Percentiles rank a stretch among this genome's conserved stretches.
Evolutionary conservation across 768 basidiomycete genomes (phyloP).

Genomic region (Tulasnella sp.): DNA sequence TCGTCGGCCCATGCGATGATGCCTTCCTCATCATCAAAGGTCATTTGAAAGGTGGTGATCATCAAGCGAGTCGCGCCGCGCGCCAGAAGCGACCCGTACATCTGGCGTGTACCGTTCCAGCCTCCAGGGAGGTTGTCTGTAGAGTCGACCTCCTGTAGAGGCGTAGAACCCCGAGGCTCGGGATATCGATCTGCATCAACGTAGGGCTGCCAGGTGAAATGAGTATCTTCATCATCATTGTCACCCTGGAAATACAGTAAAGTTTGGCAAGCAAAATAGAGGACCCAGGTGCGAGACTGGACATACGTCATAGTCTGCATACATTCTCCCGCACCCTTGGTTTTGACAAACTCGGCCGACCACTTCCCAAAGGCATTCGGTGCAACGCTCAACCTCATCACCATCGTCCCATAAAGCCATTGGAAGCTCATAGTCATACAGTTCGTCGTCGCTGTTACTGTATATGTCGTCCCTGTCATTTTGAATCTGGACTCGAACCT

Average conservation of each 20-base stretch:
- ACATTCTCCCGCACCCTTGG: neutral
- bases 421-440: neutral
- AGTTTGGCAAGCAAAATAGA: neutral
- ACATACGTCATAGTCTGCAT: neutral
- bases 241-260: neutral
- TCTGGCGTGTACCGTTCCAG: neutral
- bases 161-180: constrained; percentile 3
- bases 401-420: neutral
- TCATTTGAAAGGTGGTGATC: constrained; percentile 3
- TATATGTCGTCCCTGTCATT: neutral
- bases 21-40: neutral
- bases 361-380: constrained; percentile 1
- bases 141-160: neutral
- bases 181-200: neutral
- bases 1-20: constrained; percentile 8
- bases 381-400: neutral
- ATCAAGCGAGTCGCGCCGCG: constrained; percentile 7
- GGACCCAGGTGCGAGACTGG: neutral
- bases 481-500: neutral
- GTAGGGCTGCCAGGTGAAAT: neutral
- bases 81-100: neutral
- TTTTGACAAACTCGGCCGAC: constrained; percentile 2
- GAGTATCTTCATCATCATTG: neutral
- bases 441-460: neutral
- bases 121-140: neutral